Base-by-base conservation (phyloP, 2,329 filamentous ascomycete genomes). In the Cladophialophora exuberans region DNA sequence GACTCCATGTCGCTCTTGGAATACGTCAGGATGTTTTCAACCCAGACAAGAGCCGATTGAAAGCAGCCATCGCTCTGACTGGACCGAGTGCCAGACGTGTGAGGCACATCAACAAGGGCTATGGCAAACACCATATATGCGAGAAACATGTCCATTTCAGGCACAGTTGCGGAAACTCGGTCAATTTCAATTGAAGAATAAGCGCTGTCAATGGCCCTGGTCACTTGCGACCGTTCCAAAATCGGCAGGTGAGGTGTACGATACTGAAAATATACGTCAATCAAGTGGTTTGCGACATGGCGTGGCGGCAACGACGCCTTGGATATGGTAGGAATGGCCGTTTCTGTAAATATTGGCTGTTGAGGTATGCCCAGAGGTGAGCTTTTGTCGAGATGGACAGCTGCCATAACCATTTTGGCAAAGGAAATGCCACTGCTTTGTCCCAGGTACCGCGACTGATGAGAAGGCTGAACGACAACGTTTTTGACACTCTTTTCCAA, bases 51-150 rank as follows among this genome's bases (percentile, higher is more conserved):
- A 11, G 69, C 69, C 5, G 69, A 71, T 11, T 62, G 58, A 56
- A 71, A 72, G 54, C 69, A 72, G n/a, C 67, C 68, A 47, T 72
- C 68, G 49, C 67, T 71, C 51, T 71, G 67, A 11, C 51, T 51
- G 17, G 64, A 56, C 26, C 69, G 60, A 9, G 61, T 56, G 2
- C 62, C 64, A 17, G 62, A 62, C 25, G 62, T 39, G 36, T 65
- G 57, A 5, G 63, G 64, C 22, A 69, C 59, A 39, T 65, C 62
- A 43, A 62, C 66, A 6, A 72, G 65, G 3, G 61, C 67, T 18
- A 71, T 69, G 11, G 69, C 66, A 25, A 72, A 64, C 15, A 71
- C 62, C 64, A 72, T 70, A 56, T 70, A 70, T 9, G 62, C 59
- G 6, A 63, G 65, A 51, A 72, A 72, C 20, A 70, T 51, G 51